Evolutionary conservation across 306 rosid genomes (phyloP).

Genomic region (Ormosia semicastrata): DNA sequence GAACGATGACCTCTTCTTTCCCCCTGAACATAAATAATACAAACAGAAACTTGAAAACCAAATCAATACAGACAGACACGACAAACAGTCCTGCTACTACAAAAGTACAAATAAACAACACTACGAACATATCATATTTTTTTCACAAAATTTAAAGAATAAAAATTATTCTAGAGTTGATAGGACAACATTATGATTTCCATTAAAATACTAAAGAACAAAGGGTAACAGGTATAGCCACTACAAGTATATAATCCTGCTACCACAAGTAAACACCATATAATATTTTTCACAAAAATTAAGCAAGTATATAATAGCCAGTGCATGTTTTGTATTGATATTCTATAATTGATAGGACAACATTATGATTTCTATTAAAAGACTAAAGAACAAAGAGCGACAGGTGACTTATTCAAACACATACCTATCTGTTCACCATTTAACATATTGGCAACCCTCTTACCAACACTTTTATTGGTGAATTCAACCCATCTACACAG

Average conservation of each 20-base stretch:
- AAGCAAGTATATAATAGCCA: too few relatives aligned
- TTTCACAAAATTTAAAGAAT: not conserved
- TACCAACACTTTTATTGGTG: conserved; percentile 66
- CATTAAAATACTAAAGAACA: too few relatives aligned
- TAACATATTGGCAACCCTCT: conserved; percentile 73
- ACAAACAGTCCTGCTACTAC: not conserved
- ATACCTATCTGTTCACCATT: conserved; percentile 94
- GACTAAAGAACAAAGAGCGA: not conserved
- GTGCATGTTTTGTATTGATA: too few relatives aligned
- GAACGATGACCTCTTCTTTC: conserved; percentile 82
- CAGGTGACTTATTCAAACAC: not conserved
- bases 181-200: too few relatives aligned
- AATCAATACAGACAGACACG: not conserved
- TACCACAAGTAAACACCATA: too few relatives aligned
- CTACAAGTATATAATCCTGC: too few relatives aligned
- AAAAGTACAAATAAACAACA: not conserved
- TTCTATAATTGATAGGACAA: not conserved
- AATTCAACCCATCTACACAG: conserved; percentile 89
- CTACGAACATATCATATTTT: not conserved
- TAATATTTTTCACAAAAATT: too few relatives aligned
- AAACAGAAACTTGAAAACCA: too few relatives aligned
- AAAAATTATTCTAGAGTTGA: too few relatives aligned
- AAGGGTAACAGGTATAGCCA: too few relatives aligned
- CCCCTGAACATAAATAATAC: conserved; percentile 52
- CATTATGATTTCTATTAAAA: not conserved